These are phyloP conservation scores for Colletotrichum theobromicola DNA, from an alignment of 2,329 filamentous ascomycete genomes.

Conservation along the genomic window DNA sequence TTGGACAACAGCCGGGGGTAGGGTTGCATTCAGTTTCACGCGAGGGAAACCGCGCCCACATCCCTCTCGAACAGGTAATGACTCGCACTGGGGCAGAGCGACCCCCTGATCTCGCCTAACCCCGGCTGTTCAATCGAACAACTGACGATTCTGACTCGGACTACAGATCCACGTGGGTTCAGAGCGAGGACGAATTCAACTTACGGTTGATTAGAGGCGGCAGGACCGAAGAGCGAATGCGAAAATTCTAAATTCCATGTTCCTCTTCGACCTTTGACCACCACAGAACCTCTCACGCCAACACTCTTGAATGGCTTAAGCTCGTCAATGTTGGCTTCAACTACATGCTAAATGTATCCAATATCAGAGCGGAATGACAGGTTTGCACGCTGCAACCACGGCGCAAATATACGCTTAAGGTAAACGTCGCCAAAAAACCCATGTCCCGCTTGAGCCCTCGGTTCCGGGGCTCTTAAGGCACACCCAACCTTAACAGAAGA, in stretches of 20 bases:
- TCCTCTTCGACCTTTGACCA: background rate
- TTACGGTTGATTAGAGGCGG: background rate
- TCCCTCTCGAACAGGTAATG: background rate
- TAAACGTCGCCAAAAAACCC: background rate
- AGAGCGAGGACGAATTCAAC: background rate
- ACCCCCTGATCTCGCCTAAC: constrained; percentile 6
- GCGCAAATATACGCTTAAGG: background rate
- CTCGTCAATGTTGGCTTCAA: background rate
- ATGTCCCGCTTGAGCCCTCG: background rate
- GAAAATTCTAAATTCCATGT: background rate
- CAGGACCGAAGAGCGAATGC: background rate
- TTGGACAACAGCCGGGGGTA: background rate
- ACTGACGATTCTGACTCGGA: background rate
- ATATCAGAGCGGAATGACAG: background rate
- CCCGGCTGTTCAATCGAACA: background rate
- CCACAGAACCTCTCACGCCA: background rate
- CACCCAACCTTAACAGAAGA: background rate
- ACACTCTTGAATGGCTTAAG: background rate
- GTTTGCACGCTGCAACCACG: background rate
- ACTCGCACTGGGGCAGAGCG: background rate
- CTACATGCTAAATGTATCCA: background rate
- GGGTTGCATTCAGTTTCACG: background rate
- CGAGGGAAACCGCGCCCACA: background rate
- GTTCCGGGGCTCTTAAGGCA: background rate
- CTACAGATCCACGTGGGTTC: background rate